phyloP scores from a whole-genome alignment of 1,139 yeast species.

The Suhomyces kunorum region DNA sequence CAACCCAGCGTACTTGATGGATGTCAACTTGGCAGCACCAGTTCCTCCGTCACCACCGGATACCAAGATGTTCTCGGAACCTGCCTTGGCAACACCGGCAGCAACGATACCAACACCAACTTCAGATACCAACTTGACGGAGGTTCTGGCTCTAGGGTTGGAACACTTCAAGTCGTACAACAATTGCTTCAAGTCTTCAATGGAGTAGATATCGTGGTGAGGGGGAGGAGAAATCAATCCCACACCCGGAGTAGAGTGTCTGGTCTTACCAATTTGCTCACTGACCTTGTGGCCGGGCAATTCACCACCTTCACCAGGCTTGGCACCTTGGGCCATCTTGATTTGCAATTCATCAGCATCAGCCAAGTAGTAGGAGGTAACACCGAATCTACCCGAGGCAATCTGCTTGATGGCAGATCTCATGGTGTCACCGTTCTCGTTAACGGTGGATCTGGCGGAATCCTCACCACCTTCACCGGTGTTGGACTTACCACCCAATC shows the following conservation, averaged over 20 bases:
- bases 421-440: constrained; percentile 93
- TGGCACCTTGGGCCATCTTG: constrained; percentile 99
- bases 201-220: constrained; percentile 96
- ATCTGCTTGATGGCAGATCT: constrained; percentile 97
- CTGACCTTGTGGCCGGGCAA: constrained; percentile 94
- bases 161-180: constrained; percentile 96
- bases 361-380: constrained; percentile 87
- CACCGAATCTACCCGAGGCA: constrained; percentile 98
- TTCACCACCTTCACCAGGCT: constrained; percentile 99
- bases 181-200: constrained; percentile 95
- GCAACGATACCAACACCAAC: constrained; percentile 99
- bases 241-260: constrained; percentile 96
- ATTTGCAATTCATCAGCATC: constrained; percentile 98
- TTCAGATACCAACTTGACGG: constrained; percentile 94
- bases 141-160: constrained; percentile 95
- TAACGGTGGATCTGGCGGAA: constrained; percentile 79
- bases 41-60: constrained; percentile 99
- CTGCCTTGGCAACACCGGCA: constrained; percentile 98
- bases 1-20: constrained; percentile 94
- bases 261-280: constrained; percentile 83
- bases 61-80: constrained; percentile 92
- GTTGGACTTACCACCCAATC: constrained; percentile 95
- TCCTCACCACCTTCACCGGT: constrained; percentile 99
- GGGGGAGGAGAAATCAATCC: constrained; percentile 98
- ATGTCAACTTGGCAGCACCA: constrained; percentile 98